Base-by-base conservation (phyloP, 2,329 filamentous ascomycete species). In the Aspergillus sp. region DNA sequence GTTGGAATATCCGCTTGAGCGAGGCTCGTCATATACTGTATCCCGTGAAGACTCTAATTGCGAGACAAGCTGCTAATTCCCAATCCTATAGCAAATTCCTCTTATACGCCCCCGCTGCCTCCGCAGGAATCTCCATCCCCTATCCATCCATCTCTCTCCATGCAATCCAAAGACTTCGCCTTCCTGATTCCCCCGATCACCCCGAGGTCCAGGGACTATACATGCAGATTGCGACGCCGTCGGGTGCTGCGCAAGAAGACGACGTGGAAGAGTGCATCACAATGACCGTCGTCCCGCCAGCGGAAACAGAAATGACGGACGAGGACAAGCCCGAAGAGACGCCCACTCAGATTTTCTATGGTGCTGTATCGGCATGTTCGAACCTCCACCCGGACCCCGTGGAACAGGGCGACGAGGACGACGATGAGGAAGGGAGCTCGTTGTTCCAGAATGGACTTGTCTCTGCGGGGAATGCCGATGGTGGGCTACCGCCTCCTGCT, bases 141-240 rank as follows among this genome's bases (percentile, higher is more conserved):
- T 75, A 75, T 56, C 72, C 69, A 6, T 64, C 65, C 33, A 74
- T 75, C 52, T 73, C 70, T 13, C 59, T 75, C 3, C 72, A 75
- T 46, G 72, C 72, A 26, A 68, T 74, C 49, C 71, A 74, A 51
- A 64, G 69, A 32, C 62, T 73, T 26, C 65, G 52, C 6, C 45
- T 68, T 35, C 69, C 68, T 26, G 51, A 46, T 10, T 43, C 52
- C 10, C 10, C 56, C 2, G 19, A 19, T 19, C 48, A 49, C 13
- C 44, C 54, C 27, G 58, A 65, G 45, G 60, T 65, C 28, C 70
- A 73, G 52, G 71, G 70, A 1, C 57, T 75, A 1, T 74, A 74
- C 57, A 72, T 75, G 66, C 71, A 75, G 45, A 59, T 75, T 41
- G 62, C 68, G 7, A 62, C 57, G 10, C 63, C 60, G 2, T 41